phyloP scores from a whole-genome alignment of 495 filamentous ascomycete species.

The Neurospora sp. region DNA sequence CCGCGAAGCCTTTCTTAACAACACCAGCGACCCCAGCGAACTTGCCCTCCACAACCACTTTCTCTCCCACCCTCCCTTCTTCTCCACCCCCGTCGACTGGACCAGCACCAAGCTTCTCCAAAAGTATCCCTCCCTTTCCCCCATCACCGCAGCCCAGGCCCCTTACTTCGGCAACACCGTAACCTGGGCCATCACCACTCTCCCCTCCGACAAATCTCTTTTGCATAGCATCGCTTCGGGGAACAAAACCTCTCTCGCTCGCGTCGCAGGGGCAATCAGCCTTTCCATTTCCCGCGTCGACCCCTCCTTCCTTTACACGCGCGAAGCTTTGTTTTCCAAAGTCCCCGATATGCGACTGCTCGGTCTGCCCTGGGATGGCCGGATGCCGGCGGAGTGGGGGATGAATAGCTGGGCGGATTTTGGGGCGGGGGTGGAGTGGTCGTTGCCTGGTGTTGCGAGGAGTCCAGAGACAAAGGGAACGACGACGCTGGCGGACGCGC shows the following conservation, averaged over 20 bases:
- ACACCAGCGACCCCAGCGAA: not conserved
- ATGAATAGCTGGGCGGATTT: not conserved
- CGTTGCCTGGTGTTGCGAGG: not conserved
- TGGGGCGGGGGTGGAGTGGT: not conserved
- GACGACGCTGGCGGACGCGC: not conserved
- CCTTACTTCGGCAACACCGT: conserved; percentile 1
- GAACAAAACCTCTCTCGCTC: not conserved
- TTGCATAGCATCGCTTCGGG: not conserved
- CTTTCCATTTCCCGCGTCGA: not conserved
- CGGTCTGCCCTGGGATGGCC: not conserved
- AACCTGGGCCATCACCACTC: not conserved
- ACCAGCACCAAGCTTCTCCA: not conserved
- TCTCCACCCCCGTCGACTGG: not conserved
- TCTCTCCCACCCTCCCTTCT: not conserved
- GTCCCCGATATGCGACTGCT: not conserved
- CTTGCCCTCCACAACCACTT: not conserved
- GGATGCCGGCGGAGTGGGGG: not conserved
- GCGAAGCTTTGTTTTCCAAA: not conserved
- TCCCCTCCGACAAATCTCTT: not conserved
- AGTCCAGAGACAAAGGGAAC: not conserved
- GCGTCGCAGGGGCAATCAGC: not conserved
- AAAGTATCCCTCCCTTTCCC: not conserved
- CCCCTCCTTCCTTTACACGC: not conserved
- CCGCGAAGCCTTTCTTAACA: not conserved
- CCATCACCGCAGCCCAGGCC: not conserved